Conservation (phyloP, 148 eudicot species). For the Selenicereus undatus region DNA sequence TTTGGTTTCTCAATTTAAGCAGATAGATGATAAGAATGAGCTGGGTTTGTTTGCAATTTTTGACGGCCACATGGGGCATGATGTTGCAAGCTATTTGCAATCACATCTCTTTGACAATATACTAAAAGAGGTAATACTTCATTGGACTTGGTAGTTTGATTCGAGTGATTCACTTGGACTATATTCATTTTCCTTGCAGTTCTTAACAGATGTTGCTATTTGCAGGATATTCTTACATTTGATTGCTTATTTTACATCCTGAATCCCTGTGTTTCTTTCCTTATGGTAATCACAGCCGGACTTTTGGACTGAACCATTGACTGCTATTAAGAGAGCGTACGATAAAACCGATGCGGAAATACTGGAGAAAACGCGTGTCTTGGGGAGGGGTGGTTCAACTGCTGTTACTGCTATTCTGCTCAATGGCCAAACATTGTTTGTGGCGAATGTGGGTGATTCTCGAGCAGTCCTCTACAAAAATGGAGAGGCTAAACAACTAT, state of each 20-base stretch:
- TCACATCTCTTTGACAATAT: constrained; percentile 51
- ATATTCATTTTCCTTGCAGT: not conserved
- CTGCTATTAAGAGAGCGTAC: constrained; percentile 52
- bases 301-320: constrained; percentile 55
- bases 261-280: constrained; percentile 4
- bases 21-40: constrained; percentile 39
- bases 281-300: constrained; percentile 34
- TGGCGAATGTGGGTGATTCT: constrained; percentile 76
- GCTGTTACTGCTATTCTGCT: constrained; percentile 76
- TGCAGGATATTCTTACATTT: constrained; percentile 5
- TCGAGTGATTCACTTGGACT: not conserved
- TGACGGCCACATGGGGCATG: constrained; percentile 78
- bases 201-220: not conserved
- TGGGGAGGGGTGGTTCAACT: constrained; percentile 72
- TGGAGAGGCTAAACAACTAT: constrained; percentile 51
- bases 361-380: constrained; percentile 36
- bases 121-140: no score
- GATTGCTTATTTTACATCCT: not conserved
- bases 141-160: not conserved
- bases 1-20: constrained; percentile 49
- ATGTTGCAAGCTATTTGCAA: constrained; percentile 53
- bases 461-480: constrained; percentile 54
- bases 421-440: constrained; percentile 46
- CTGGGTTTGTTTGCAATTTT: constrained; percentile 65
- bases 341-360: constrained; percentile 45